Conservation (phyloP, 768 basidiomycete species). For the Psilocybe tampanensis region DNA sequence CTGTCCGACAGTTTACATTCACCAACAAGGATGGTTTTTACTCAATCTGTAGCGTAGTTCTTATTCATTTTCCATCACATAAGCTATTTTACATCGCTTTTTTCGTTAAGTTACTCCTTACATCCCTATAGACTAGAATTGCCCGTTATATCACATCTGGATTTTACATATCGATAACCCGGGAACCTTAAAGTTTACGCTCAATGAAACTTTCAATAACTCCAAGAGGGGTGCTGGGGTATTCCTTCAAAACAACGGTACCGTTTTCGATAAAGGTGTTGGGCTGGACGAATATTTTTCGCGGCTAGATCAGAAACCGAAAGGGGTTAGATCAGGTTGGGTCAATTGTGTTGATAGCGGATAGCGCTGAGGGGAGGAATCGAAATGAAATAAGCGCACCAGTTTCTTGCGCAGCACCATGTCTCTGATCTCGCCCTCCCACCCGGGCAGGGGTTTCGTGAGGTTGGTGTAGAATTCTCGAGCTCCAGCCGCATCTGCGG, state of each 20-base stretch:
- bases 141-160: not conserved
- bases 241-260: slow-evolving; percentile 78
- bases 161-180: not conserved
- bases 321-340: not conserved
- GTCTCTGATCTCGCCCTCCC: slow-evolving; percentile 78
- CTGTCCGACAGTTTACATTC: not conserved
- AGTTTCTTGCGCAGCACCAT: slow-evolving; percentile 79
- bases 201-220: slow-evolving; percentile 85
- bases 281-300: slow-evolving; percentile 85
- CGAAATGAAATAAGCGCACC: slow-evolving; percentile 40
- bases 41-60: not conserved
- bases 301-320: slow-evolving; percentile 50
- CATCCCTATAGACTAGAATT: too few species aligned
- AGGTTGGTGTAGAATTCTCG: slow-evolving; percentile 77
- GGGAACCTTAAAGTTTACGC: slow-evolving; percentile 45
- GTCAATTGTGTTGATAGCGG: not conserved
- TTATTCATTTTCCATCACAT: not conserved
- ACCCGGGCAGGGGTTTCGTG: slow-evolving; percentile 70
- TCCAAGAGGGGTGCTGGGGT: slow-evolving; percentile 71
- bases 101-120: not conserved
- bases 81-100: not conserved
- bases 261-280: slow-evolving; percentile 70
- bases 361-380: not conserved
- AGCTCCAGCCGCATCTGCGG: slow-evolving; percentile 82
- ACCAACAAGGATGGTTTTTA: not conserved